These are phyloP conservation scores for Acanthamoeba quina DNA, from an alignment of 208 protist species.

Conservation along the genomic window DNA sequence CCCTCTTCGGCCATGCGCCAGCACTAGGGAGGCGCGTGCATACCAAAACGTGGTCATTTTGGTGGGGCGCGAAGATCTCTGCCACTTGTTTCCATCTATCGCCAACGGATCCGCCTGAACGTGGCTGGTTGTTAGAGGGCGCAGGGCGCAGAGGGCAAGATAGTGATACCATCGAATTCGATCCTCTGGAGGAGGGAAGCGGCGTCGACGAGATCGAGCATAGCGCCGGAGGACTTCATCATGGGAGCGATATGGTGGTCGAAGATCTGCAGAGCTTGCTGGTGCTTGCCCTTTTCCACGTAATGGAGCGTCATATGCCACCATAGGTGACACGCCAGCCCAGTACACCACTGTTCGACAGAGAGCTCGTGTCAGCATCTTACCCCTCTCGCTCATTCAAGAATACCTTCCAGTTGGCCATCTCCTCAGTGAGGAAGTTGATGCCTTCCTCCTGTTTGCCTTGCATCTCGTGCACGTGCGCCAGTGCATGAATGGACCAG, in stretches of 20 bases:
- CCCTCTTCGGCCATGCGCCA: no score
- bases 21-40: neutral
- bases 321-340: conserved; percentile 38
- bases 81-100: conserved; percentile 1
- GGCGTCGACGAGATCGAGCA: conserved; percentile 57
- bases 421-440: conserved; percentile 29
- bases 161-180: conserved; percentile 1
- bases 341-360: conserved; percentile 27
- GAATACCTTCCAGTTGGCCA: conserved; percentile 17
- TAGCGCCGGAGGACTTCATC: conserved; percentile 11
- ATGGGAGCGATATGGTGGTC: conserved; percentile 19
- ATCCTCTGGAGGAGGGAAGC: conserved; percentile 42
- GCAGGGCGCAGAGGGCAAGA: neutral
- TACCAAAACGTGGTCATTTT: conserved; percentile 28
- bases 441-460: conserved; percentile 35
- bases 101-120: neutral
- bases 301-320: conserved; percentile 27
- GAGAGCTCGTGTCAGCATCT: no score
- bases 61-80: neutral
- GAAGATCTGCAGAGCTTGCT: neutral
- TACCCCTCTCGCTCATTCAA: no score
- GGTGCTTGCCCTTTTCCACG: neutral
- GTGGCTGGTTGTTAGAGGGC: neutral
- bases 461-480: conserved; percentile 51
- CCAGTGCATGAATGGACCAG: conserved; percentile 29